Evolutionary conservation across 2,329 filamentous ascomycete genomes (phyloP).

Genomic region (Aquanectria penicillioides): DNA sequence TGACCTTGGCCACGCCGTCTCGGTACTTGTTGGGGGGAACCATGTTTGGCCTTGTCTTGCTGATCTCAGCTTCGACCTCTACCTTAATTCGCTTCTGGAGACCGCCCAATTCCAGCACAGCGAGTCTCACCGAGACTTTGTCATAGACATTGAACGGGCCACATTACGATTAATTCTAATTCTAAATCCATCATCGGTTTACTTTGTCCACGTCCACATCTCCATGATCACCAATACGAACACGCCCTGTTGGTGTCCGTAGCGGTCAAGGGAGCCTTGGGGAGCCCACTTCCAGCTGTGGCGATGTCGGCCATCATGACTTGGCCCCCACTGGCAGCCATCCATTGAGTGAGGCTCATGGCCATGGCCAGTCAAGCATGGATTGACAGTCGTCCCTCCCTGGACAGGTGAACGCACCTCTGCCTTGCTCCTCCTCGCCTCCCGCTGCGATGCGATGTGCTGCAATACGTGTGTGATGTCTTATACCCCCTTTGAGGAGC

Average conservation of each 20-base stretch:
- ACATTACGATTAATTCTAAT: background rate
- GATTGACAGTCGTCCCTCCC: background rate
- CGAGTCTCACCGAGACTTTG: constrained; percentile 16
- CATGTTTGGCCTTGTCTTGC: constrained; percentile 5
- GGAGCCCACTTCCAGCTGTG: background rate
- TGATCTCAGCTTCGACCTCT: background rate
- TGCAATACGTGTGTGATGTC: background rate
- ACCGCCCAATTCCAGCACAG: constrained; percentile 8
- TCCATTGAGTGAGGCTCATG: background rate
- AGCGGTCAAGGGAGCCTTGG: constrained; percentile 14
- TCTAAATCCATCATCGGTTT: background rate
- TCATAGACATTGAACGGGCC: background rate
- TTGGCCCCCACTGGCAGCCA: background rate
- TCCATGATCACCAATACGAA: background rate
- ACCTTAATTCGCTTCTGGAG: constrained; percentile 2
- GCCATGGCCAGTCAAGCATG: background rate
- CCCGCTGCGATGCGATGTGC: background rate
- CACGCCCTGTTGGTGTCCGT: too few species aligned
- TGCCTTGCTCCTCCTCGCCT: background rate
- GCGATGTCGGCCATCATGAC: constrained; percentile 12
- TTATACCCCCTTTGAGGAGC: constrained; percentile 3
- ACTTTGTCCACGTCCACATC: background rate
- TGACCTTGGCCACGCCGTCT: constrained; percentile 9
- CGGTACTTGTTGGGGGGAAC: background rate
- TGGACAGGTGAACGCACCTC: background rate